A percentile compares a stretch with the other conserved stretches of the same genome.
Conservation (phyloP, 2,329 filamentous ascomycete species). For the Curvularia hawaiiensis region DNA sequence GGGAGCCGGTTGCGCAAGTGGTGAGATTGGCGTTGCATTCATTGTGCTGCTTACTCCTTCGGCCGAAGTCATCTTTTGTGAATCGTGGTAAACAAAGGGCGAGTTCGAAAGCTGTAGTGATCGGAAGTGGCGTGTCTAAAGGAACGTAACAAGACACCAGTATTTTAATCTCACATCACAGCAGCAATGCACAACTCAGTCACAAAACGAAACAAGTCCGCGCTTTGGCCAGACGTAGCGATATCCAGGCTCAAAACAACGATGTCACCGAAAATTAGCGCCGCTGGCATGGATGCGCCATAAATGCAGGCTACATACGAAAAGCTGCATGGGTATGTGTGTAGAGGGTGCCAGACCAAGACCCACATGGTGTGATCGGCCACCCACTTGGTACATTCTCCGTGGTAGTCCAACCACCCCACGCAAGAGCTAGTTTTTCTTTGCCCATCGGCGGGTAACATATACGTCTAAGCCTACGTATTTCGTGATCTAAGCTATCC, state of each 20-base stretch:
- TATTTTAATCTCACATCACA: constrained; percentile 9
- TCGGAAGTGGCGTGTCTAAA: constrained; percentile 1
- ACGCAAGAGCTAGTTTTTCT: constrained; percentile 9
- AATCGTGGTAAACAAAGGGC: not conserved
- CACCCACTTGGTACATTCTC: constrained; percentile 27
- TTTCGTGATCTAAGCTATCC: constrained; percentile 18
- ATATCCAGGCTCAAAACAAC: constrained; percentile 17
- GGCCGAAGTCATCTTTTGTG: constrained; percentile 29
- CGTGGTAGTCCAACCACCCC: constrained; percentile 6
- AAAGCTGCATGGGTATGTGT: constrained; percentile 19
- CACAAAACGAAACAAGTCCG: constrained; percentile 18
- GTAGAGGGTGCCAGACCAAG: constrained; percentile 20
- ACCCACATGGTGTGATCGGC: constrained; percentile 33
- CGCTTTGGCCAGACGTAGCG: constrained; percentile 20
- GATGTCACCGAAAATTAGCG: constrained; percentile 30
- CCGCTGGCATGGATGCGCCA: constrained; percentile 7
- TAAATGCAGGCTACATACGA: constrained; percentile 18
- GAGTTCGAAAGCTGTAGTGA: not conserved
- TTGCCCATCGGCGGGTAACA: constrained; percentile 17
- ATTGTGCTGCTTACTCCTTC: constrained; percentile 20
- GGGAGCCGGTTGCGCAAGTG: constrained; percentile 18
- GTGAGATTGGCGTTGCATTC: constrained; percentile 19
- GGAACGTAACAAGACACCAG: constrained; percentile 12
- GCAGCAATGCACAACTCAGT: constrained; percentile 9
- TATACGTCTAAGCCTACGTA: constrained; percentile 35